Percentiles rank a stretch among this genome's conserved stretches.
Conservation (phyloP, 352 stramenopile species). For the Elongisporangium anandrum region DNA sequence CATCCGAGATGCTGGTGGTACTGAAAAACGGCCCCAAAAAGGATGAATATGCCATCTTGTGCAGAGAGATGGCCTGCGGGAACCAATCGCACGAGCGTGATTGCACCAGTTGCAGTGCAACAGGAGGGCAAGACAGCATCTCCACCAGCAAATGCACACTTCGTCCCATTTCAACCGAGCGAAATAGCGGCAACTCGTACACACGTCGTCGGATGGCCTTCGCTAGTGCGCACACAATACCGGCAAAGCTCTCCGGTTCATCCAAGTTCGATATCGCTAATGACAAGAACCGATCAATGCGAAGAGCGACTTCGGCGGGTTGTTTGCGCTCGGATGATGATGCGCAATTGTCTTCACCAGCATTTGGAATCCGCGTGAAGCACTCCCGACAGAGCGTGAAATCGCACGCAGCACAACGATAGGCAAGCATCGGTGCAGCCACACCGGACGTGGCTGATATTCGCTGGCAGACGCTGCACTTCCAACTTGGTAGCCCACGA, state of each 20-base stretch:
- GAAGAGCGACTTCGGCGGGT: conserved; percentile 6
- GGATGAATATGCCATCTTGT: conserved; percentile 34
- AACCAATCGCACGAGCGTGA: conserved; percentile 35
- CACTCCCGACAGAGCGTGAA: conserved; percentile 57
- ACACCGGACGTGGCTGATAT: conserved; percentile 16
- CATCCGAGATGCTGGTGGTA: conserved; percentile 61
- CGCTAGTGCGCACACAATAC: conserved; percentile 30
- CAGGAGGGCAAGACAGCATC: conserved; percentile 29
- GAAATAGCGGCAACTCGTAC: conserved; percentile 49
- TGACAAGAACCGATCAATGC: conserved; percentile 29
- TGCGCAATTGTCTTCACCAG: conserved; percentile 4
- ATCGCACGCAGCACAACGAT: conserved; percentile 51
- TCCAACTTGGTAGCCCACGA: conserved; percentile 23
- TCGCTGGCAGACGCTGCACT: conserved; percentile 35
- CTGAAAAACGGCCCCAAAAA: conserved; percentile 65
- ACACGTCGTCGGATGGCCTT: conserved; percentile 44
- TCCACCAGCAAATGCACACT: conserved; percentile 39
- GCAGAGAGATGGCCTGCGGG: conserved; percentile 40
- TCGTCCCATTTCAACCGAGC: conserved; percentile 31
- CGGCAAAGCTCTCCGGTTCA: conserved; percentile 4
- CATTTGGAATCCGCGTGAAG: conserved; percentile 65
- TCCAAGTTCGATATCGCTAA: conserved; percentile 24
- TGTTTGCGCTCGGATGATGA: neutral
- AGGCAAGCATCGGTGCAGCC: conserved; percentile 15
- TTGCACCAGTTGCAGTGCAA: conserved; percentile 29